Evolutionary conservation across 495 filamentous ascomycete genomes (phyloP).

Genomic region (Penicillium herquei): DNA sequence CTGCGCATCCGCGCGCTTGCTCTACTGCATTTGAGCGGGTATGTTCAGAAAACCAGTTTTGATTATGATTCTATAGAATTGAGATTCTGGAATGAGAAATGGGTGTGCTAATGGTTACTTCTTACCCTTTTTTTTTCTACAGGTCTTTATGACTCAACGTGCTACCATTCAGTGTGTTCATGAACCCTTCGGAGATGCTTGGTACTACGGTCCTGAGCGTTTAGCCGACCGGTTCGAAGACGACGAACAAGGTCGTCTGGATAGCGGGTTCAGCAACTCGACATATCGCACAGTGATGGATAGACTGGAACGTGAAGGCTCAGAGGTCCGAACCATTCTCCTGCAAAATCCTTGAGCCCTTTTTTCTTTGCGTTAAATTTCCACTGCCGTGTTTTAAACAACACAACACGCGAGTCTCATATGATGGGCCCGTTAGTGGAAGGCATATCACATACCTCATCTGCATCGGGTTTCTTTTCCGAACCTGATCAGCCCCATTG

Average conservation of each 20-base stretch:
- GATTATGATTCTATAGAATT: slow-evolving; percentile 7
- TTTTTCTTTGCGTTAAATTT: slow-evolving; percentile 13
- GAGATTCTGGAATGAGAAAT: not conserved
- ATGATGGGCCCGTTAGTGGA: too few species aligned
- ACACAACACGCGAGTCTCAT: too few species aligned
- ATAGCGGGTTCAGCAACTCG: slow-evolving; percentile 71
- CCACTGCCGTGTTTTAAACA: not conserved
- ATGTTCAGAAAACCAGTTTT: slow-evolving; percentile 16
- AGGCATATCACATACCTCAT: too few species aligned
- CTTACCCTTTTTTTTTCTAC: slow-evolving; percentile 2
- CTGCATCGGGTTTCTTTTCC: too few species aligned
- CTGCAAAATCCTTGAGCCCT: slow-evolving; percentile 11
- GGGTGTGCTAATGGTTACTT: not conserved
- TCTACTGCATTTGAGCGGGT: slow-evolving; percentile 96
- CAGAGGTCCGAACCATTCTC: slow-evolving; percentile 57
- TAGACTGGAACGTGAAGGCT: slow-evolving; percentile 61
- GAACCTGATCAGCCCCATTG: too few species aligned
- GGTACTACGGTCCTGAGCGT: slow-evolving; percentile 90
- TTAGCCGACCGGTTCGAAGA: slow-evolving; percentile 71
- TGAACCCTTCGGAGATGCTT: slow-evolving; percentile 95
- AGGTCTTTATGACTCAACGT: slow-evolving; percentile 94
- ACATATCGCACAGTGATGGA: slow-evolving; percentile 78
- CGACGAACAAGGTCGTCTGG: slow-evolving; percentile 64
- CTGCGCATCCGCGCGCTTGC: slow-evolving; percentile 89
- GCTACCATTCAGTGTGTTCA: slow-evolving; percentile 81